Evolutionary conservation across 1,284 basidiomycete genomes (phyloP).

Genomic region (Mycosarcoma maydis): DNA sequence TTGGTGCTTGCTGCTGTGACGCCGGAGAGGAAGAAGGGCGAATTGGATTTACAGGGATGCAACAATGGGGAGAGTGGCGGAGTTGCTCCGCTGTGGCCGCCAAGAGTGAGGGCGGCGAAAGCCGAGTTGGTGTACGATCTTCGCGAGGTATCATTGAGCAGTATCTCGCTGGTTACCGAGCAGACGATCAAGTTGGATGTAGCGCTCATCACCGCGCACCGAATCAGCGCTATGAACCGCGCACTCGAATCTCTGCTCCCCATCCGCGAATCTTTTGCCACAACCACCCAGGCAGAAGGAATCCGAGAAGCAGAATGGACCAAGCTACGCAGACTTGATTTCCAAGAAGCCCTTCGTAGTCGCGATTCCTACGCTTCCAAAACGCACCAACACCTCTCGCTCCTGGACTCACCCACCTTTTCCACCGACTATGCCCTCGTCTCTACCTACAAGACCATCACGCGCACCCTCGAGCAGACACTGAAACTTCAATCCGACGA

Average conservation of each 20-base stretch:
- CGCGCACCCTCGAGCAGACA: constrained; percentile 74
- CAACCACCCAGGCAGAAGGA: neutral
- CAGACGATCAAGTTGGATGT: constrained; percentile 73
- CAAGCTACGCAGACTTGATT: constrained; percentile 84
- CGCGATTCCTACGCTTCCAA: constrained; percentile 72
- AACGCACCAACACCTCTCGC: constrained; percentile 25
- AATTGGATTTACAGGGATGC: constrained; percentile 9
- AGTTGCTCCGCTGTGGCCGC: constrained; percentile 41
- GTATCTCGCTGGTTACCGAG: constrained; percentile 80
- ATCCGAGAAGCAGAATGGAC: constrained; percentile 75
- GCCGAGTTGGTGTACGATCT: constrained; percentile 74
- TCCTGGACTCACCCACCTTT: constrained; percentile 71
- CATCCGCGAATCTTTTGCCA: constrained; percentile 10
- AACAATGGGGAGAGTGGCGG: neutral
- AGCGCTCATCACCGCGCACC: constrained; percentile 68
- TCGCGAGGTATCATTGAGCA: constrained; percentile 75
- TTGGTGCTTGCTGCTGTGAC: constrained; percentile 78
- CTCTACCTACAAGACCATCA: constrained; percentile 79
- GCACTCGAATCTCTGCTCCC: constrained; percentile 40
- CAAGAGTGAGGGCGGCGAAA: constrained; percentile 4
- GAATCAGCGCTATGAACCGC: constrained; percentile 73
- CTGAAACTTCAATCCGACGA: constrained; percentile 73
- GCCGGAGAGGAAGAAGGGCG: constrained; percentile 71
- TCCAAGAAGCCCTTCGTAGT: constrained; percentile 81
- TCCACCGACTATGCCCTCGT: constrained; percentile 77